Evolutionary conservation across 2,329 filamentous ascomycete species (phyloP).

Genomic region (Colletotrichum godetiae): DNA sequence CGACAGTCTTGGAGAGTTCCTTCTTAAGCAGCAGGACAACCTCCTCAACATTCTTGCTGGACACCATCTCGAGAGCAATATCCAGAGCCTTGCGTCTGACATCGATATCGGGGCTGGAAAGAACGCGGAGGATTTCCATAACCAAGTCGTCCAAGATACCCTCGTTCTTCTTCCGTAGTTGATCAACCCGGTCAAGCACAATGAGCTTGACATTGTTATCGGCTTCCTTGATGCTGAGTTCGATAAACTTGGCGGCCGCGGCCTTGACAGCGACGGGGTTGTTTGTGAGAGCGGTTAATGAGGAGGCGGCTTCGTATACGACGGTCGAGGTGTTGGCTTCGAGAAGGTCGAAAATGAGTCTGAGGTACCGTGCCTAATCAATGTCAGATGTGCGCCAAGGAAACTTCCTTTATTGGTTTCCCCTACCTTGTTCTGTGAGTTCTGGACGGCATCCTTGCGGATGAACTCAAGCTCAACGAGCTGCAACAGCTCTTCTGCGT

Average conservation of each 20-base stretch:
- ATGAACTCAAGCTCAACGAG: constrained; percentile 97
- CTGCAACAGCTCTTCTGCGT: constrained; percentile 93
- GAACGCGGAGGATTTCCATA: constrained; percentile 96
- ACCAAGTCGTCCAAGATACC: constrained; percentile 92
- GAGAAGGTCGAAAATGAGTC: constrained; percentile 95
- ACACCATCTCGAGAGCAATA: constrained; percentile 96
- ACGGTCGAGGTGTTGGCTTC: constrained; percentile 95
- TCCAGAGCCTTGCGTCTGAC: constrained; percentile 91
- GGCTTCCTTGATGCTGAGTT: constrained; percentile 95
- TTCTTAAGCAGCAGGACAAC: constrained; percentile 97
- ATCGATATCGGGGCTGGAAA: constrained; percentile 95
- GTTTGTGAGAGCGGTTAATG: constrained; percentile 90
- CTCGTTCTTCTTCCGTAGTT: constrained; percentile 87
- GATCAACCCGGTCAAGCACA: constrained; percentile 92
- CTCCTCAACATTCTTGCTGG: constrained; percentile 98
- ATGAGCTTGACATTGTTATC: constrained; percentile 99
- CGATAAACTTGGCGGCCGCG: constrained; percentile 94
- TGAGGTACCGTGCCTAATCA: constrained; percentile 82
- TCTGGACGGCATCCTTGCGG: constrained; percentile 94
- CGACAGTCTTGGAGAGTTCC: constrained; percentile 95
- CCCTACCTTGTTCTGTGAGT: constrained; percentile 88
- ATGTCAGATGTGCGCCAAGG: constrained; percentile 1
- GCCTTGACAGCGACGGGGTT: constrained; percentile 99
- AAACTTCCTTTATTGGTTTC: constrained; percentile 36
- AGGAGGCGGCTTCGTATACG: constrained; percentile 96